phyloP scores from a whole-genome alignment of 495 filamentous ascomycete genomes.

The Elaphomyces granulatus region DNA sequence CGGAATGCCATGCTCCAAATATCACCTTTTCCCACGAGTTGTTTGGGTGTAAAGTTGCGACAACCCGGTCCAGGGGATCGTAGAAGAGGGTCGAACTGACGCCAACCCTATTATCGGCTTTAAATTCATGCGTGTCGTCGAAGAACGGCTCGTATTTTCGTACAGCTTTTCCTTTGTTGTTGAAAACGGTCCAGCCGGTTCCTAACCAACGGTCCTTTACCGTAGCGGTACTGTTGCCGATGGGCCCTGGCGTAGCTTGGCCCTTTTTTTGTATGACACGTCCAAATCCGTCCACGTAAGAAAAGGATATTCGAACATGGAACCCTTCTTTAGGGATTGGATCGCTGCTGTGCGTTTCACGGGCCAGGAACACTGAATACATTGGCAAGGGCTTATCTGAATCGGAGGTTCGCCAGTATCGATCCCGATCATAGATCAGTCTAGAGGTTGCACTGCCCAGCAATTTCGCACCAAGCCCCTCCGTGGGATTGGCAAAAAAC shows the following conservation, averaged over 20 bases:
- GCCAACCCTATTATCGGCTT: not conserved
- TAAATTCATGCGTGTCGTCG: not conserved
- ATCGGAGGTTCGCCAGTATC: not conserved
- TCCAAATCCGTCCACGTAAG: not conserved
- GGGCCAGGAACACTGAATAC: too few relatives aligned
- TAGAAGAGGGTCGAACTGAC: not conserved
- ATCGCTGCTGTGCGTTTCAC: too few relatives aligned
- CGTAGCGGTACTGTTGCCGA: not conserved
- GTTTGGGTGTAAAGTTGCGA: slow-evolving; percentile 5
- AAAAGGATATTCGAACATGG: not conserved
- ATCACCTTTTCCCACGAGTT: not conserved
- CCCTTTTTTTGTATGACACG: not conserved
- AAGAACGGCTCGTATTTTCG: not conserved
- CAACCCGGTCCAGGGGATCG: not conserved
- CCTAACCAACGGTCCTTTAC: not conserved
- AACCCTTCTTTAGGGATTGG: too few relatives aligned
- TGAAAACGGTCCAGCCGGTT: not conserved
- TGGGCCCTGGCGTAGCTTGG: too few relatives aligned
- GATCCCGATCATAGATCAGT: not conserved
- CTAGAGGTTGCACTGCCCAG: not conserved
- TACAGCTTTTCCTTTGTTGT: not conserved
- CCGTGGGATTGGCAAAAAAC: slow-evolving; percentile 12
- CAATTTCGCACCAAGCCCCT: not conserved
- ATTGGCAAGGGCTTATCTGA: too few relatives aligned
- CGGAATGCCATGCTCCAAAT: not conserved